Evolutionary conservation across 495 filamentous ascomycete species (phyloP), one percentile per base, ranked within the genome.

Genomic region (Trichoderma parareesei): DNA sequence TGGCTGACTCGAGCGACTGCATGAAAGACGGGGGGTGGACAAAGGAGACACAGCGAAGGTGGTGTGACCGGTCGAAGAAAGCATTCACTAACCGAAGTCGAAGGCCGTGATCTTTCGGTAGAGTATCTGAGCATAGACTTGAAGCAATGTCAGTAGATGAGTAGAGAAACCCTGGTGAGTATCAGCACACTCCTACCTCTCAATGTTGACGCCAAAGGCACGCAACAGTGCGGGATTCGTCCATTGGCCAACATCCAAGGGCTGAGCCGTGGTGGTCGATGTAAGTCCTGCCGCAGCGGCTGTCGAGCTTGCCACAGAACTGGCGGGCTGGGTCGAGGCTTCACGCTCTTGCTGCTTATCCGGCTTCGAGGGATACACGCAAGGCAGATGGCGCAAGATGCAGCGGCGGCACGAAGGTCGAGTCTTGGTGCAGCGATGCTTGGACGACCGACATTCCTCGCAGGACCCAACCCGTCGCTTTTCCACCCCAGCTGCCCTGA

Each of bases 361-460:
- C 27, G 27, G 27, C 53, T 57, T 57, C 6, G 33, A 57, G 7
- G 60, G 60, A 62, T 62, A 62, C 8, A 44, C 16, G 37, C 60
- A 62, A 3, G 38, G 38, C 60, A 62, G 38, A 27, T 44, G 16
- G 2, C 41, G 38, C n/a, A 44, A 11, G 38, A 62, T 62, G 37
- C 60, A 62, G 6, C 60, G 38, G n/a, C 60, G 38, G 33, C 60
- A 62, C 2, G 60, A 62, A 7, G 60, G 60, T 20, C 60, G 60
- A 11, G 60, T 62, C 38, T 44, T 41, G 5, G 60, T 62, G 60
- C 60, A 44, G 41, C 60, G 60, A 37, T 62, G 38, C 60, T 62
- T 62, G 14, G 60, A 44, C 3, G 60, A 20, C 60, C 60, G 38
- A 35, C 60, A 62, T 62, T 62, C 38, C 10, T 62, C 60, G 60